Evolutionary conservation across 2,329 filamentous ascomycete species (phyloP).

Genomic region (Helotiales sp.): DNA sequence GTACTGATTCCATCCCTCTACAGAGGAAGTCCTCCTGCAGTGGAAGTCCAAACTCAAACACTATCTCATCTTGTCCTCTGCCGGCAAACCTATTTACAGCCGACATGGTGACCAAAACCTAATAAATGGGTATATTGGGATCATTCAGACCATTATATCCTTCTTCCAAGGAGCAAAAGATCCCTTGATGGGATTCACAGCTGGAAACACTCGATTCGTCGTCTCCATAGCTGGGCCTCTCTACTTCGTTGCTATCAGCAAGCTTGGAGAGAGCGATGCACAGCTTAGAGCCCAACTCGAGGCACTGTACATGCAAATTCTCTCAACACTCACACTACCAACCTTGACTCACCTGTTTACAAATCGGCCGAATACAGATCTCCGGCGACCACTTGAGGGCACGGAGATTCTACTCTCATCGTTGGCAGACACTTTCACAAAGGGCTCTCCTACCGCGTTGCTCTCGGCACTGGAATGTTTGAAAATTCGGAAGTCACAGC

Average conservation of each 20-base stretch:
- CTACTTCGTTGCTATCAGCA: slow-evolving; percentile 92
- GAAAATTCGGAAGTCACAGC: slow-evolving; percentile 86
- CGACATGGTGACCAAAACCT: slow-evolving; percentile 88
- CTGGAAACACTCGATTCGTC: slow-evolving; percentile 85
- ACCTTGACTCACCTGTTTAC: slow-evolving; percentile 86
- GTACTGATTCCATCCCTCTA: slow-evolving; percentile 31
- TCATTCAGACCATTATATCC: slow-evolving; percentile 96
- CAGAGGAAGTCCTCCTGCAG: slow-evolving; percentile 57
- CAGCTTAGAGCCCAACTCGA: slow-evolving; percentile 89
- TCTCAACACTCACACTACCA: slow-evolving; percentile 92
- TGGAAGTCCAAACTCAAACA: slow-evolving; percentile 97
- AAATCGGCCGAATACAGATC: slow-evolving; percentile 89
- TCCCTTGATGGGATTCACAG: slow-evolving; percentile 80
- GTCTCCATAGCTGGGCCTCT: slow-evolving; percentile 83
- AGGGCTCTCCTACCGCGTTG: slow-evolving; percentile 85
- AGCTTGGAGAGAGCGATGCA: slow-evolving; percentile 86
- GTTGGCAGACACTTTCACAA: slow-evolving; percentile 91
- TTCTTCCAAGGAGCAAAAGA: slow-evolving; percentile 87
- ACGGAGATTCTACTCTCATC: slow-evolving; percentile 91
- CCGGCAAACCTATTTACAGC: slow-evolving; percentile 97
- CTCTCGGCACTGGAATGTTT: slow-evolving; percentile 92
- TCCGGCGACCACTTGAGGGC: slow-evolving; percentile 86
- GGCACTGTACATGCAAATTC: slow-evolving; percentile 95
- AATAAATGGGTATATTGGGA: slow-evolving; percentile 91
- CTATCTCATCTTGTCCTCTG: slow-evolving; percentile 93